Evolutionary conservation across 2,329 filamentous ascomycete species (phyloP).

Genomic region (Fusarium xylarioides): DNA sequence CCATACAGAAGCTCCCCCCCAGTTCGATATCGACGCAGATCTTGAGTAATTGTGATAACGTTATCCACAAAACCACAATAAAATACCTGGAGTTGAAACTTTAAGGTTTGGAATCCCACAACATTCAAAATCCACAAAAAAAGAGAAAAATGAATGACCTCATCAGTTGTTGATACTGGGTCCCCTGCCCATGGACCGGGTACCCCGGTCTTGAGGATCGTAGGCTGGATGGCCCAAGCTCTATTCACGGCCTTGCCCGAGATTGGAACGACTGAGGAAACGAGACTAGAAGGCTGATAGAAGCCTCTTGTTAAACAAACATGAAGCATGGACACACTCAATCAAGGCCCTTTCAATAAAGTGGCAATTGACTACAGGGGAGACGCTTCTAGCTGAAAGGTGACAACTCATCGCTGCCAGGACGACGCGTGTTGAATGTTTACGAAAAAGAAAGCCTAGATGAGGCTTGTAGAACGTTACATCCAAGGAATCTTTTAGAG

Average conservation of each 20-base stretch:
- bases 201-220: conserved; percentile 23
- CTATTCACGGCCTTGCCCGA: conserved; percentile 39
- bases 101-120: conserved; percentile 5
- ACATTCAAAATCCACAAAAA: conserved; percentile 7
- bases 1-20: not conserved
- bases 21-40: not conserved
- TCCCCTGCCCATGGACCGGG: conserved; percentile 13
- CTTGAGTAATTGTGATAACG: not conserved
- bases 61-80: not conserved
- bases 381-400: conserved; percentile 16
- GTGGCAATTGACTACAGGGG: conserved; percentile 4
- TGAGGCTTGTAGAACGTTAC: not conserved
- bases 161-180: conserved; percentile 20
- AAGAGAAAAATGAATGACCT: conserved; percentile 39
- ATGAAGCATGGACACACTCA: conserved; percentile 10
- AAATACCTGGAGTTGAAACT: not conserved
- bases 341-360: conserved; percentile 2
- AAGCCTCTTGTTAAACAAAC: conserved; percentile 20
- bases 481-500: conserved; percentile 18
- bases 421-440: conserved; percentile 17
- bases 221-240: conserved; percentile 6
- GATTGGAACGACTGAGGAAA: conserved; percentile 14
- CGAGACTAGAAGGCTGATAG: conserved; percentile 24
- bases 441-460: not conserved
- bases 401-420: conserved; percentile 8